phyloP scores from a whole-genome alignment of 441 rosid species.

The Eruca vesicaria region DNA sequence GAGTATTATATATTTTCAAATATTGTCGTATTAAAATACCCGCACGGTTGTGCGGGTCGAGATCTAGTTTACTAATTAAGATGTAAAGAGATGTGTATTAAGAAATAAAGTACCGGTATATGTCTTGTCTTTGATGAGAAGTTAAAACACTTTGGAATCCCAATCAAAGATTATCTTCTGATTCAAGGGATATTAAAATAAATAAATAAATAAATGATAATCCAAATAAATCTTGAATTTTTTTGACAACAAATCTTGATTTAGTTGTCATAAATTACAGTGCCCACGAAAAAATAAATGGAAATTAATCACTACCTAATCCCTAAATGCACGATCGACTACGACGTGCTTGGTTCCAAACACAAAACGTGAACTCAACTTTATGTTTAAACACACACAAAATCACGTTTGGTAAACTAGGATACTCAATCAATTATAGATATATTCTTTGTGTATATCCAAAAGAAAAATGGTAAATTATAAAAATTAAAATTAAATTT shows the following conservation, averaged over 20 bases:
- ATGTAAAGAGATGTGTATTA: background rate
- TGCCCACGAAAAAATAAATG: conserved; percentile 25
- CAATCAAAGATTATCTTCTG: conserved; percentile 1
- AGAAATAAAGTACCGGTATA: background rate
- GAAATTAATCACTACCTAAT: conserved; percentile 5
- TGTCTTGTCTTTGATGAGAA: background rate
- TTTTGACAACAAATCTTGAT: too few species aligned
- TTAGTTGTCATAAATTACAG: conserved; percentile 18
- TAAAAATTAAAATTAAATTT: background rate
- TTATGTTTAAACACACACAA: background rate
- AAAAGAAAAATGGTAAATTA: background rate
- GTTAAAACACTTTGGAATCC: background rate
- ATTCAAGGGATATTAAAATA: background rate
- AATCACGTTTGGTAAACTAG: background rate
- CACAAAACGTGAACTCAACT: conserved; percentile 30
- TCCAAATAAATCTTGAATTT: too few species aligned
- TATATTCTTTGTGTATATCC: conserved; percentile 15
- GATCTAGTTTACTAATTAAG: background rate
- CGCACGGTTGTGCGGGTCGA: too few species aligned
- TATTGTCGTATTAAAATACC: too few species aligned
- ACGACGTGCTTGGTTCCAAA: conserved; percentile 18
- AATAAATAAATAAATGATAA: conserved; percentile 23
- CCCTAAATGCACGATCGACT: conserved; percentile 17
- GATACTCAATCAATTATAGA: conserved; percentile 22
- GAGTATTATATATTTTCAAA: too few species aligned